Percentiles rank a stretch among this genome's conserved stretches.
Evolutionary conservation across 2,329 filamentous ascomycete genomes (phyloP).

Genomic region (Lojkania enalia): DNA sequence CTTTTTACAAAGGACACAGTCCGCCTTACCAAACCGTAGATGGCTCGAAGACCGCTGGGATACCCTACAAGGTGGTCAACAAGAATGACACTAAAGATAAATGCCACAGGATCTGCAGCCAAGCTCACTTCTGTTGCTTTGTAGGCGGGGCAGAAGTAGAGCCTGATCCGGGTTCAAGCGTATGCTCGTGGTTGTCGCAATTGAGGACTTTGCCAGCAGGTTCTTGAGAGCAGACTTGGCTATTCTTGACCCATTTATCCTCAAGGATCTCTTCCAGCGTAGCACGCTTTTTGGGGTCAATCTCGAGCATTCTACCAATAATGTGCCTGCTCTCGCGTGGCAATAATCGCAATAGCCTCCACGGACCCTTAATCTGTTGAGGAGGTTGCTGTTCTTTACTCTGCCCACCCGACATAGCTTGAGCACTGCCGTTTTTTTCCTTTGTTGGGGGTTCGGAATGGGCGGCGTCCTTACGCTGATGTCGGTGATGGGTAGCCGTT

Average conservation of each 20-base stretch:
- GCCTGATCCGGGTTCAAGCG: slow-evolving; percentile 68
- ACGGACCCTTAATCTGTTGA: slow-evolving; percentile 82
- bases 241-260: slow-evolving; percentile 88
- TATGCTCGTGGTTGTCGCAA: slow-evolving; percentile 78
- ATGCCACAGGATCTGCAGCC: too few relatives aligned
- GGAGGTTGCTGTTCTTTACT: slow-evolving; percentile 61
- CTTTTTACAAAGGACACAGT: too few relatives aligned
- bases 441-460: slow-evolving; percentile 23
- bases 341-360: slow-evolving; percentile 82
- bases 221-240: slow-evolving; percentile 79
- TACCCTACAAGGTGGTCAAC: too few relatives aligned
- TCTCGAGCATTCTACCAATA: slow-evolving; percentile 87
- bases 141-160: slow-evolving; percentile 33
- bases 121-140: slow-evolving; percentile 40
- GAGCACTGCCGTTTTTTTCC: slow-evolving; percentile 11
- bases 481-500: slow-evolving; percentile 29
- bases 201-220: slow-evolving; percentile 72
- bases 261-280: slow-evolving; percentile 82
- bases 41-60: too few relatives aligned
- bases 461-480: slow-evolving; percentile 33
- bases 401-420: slow-evolving; percentile 21
- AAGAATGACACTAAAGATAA: too few relatives aligned
- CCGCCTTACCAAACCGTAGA: too few relatives aligned
- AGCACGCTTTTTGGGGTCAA: slow-evolving; percentile 81
- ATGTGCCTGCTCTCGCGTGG: slow-evolving; percentile 89